Evolutionary conservation across 192 early-diverging fungal genomes (phyloP), one percentile per base, ranked within the genome.

Genomic region (Coemansia sp.): DNA sequence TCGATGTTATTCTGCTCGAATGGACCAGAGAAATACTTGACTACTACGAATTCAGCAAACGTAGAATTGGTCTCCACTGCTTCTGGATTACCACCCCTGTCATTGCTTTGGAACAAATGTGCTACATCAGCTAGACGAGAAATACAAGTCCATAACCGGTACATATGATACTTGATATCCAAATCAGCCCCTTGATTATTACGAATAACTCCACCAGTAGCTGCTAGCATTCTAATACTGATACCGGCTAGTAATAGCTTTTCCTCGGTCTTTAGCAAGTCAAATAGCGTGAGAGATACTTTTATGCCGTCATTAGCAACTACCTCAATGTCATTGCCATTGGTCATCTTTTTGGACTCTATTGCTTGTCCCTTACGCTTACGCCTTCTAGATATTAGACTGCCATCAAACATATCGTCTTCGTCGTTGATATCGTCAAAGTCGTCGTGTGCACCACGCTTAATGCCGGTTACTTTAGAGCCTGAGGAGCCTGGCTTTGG

Each of bases 101-200:
- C 13, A 10, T 10, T 29, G 10, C 49, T 63, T 29, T 49, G 27
- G 22, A 77, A 55, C 54, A 77, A 46, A 5, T 64, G 20, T 22
- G 44, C 38, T 0, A 77, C 52, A 24, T 77, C 66, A 0, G 27
- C 24, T 2, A 82, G 51, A 0, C 68, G 51, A 0, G 80, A 66
- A 1, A 82, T 72, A n/a, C 80, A 82, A 4, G 80, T 82, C 80
- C 80, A 82, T 22, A 82, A 66, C 6, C 80, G 62, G 34, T 82
- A 82, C 69, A 82, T 18, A 3, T 82, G 72, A 63, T 82, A 82
- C 63, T 74, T 73, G 13, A 71, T 69, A 24, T 82, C 80, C 22
- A 72, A 33, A 27, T 41, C 20, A 1, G 70, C 40, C n/a, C 46
- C 24, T 13, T n/a, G 40, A 13, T 38, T 57, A 24, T 72, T 78